A percentile compares a stretch with the other conserved stretches of the same genome.
phyloP scores from a whole-genome alignment of 108 stramenopile genomes.

The Fragilaria crotonensis region DNA sequence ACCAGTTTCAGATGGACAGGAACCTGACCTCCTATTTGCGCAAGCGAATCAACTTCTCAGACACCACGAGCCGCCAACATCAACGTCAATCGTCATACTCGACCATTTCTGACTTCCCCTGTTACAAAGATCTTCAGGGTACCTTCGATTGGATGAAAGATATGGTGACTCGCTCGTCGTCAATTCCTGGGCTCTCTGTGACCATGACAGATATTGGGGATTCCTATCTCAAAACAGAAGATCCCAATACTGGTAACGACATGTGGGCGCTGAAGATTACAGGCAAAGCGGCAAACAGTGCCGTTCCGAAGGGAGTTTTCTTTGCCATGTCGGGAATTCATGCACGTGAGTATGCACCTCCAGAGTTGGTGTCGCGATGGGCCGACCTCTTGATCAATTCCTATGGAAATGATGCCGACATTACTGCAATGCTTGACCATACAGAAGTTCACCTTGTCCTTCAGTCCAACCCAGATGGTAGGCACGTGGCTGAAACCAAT shows the following conservation, averaged over 20 bases:
- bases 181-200: neutral
- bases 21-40: no score
- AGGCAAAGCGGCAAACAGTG: neutral
- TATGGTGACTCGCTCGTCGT: no score
- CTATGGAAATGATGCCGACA: slow-evolving; percentile 26
- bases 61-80: no score
- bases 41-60: no score
- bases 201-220: slow-evolving; percentile 24
- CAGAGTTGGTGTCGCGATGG: slow-evolving; percentile 19
- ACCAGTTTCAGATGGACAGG: no score
- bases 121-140: neutral
- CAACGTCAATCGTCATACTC: no score
- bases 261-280: slow-evolving; percentile 21
- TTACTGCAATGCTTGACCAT: slow-evolving; percentile 24
- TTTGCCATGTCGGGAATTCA: slow-evolving; percentile 22
- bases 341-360: slow-evolving; percentile 28
- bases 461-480: slow-evolving; percentile 30
- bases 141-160: neutral
- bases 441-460: slow-evolving; percentile 26
- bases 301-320: slow-evolving; percentile 7
- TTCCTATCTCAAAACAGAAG: slow-evolving; percentile 21
- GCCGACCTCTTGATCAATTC: slow-evolving; percentile 7
- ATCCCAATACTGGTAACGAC: slow-evolving; percentile 7
- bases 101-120: neutral
- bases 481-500: slow-evolving; percentile 5